These are phyloP conservation scores for Aspergillus uvarum DNA, from an alignment of 2,329 filamentous ascomycete species.

Conservation along the genomic window DNA sequence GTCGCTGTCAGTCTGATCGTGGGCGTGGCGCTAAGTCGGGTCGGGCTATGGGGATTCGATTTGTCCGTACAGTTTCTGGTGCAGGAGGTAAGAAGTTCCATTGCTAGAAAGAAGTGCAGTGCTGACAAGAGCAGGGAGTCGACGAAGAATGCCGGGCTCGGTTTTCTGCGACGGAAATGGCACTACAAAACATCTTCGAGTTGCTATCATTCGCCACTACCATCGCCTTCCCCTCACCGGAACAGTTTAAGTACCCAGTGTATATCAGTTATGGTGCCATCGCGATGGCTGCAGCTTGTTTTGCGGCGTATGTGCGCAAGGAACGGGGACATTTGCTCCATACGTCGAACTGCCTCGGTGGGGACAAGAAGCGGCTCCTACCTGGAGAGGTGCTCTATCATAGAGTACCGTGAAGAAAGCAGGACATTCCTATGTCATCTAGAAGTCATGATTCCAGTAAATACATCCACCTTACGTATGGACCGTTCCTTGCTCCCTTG, in stretches of 20 bases:
- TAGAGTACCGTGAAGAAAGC: background rate
- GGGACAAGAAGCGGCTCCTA: slow-evolving; percentile 9
- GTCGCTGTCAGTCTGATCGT: slow-evolving; percentile 52
- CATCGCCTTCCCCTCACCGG: slow-evolving; percentile 61
- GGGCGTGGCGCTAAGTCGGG: slow-evolving; percentile 56
- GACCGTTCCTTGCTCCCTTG: background rate
- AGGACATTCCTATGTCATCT: background rate
- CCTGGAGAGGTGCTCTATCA: background rate
- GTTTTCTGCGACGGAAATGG: slow-evolving; percentile 68
- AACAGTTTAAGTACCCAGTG: slow-evolving; percentile 65
- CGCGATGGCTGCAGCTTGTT: slow-evolving; percentile 37
- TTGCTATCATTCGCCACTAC: slow-evolving; percentile 66
- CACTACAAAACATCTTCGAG: slow-evolving; percentile 69
- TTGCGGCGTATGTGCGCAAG: slow-evolving; percentile 57
- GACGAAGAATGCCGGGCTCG: slow-evolving; percentile 58
- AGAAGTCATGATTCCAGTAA: too few species aligned
- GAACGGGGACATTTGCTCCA: slow-evolving; percentile 63
- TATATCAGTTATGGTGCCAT: slow-evolving; percentile 53
- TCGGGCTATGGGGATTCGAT: slow-evolving; percentile 64
- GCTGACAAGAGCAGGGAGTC: slow-evolving; percentile 48
- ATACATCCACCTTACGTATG: too few species aligned
- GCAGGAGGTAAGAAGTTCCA: slow-evolving; percentile 53
- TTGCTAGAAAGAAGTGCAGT: background rate
- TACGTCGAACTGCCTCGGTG: slow-evolving; percentile 18
- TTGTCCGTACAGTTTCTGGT: slow-evolving; percentile 60